A percentile compares a stretch with the other conserved stretches of the same genome.
These are phyloP conservation scores for Phytophthora pseudosyringae DNA, from an alignment of 352 stramenopile species.

Conservation along the genomic window DNA sequence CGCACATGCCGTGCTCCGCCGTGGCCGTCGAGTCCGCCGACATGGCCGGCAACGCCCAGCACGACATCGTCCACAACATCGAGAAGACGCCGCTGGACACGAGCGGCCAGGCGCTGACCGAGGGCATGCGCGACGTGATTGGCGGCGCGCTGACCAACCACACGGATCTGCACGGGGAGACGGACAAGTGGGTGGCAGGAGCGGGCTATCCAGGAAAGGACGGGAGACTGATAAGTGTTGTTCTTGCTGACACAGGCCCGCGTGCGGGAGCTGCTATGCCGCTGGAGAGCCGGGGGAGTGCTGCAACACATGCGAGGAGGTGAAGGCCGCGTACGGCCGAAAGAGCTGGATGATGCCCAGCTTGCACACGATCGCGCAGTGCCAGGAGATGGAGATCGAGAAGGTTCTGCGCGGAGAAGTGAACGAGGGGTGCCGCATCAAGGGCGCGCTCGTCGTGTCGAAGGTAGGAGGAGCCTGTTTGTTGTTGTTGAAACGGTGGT, in stretches of 20 bases:
- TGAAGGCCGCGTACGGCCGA: slow-evolving; percentile 67
- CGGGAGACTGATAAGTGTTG: slow-evolving; percentile 7
- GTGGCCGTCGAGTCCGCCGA: slow-evolving; percentile 77
- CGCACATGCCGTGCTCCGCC: slow-evolving; percentile 78
- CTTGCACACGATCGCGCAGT: slow-evolving; percentile 80
- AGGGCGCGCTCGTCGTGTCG: slow-evolving; percentile 71
- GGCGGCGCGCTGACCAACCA: slow-evolving; percentile 75
- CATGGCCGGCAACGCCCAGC: slow-evolving; percentile 71
- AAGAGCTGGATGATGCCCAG: slow-evolving; percentile 85
- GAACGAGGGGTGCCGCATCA: slow-evolving; percentile 81
- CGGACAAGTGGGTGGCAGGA: slow-evolving; percentile 47
- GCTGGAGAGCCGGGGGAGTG: slow-evolving; percentile 71
- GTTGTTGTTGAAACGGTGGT: not conserved
- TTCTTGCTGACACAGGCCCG: slow-evolving; percentile 46
- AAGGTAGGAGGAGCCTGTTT: slow-evolving; percentile 50
- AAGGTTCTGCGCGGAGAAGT: slow-evolving; percentile 77
- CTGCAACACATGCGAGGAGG: slow-evolving; percentile 71
- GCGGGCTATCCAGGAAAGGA: not conserved
- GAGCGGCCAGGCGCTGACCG: slow-evolving; percentile 48
- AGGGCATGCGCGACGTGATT: slow-evolving; percentile 66
- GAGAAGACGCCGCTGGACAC: slow-evolving; percentile 74
- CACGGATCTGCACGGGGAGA: slow-evolving; percentile 61
- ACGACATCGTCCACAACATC: slow-evolving; percentile 84
- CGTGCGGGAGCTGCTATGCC: slow-evolving; percentile 81
- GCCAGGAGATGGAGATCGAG: slow-evolving; percentile 80